phyloP scores from a whole-genome alignment of 2,329 filamentous ascomycete genomes.

The Shiraia sp. region DNA sequence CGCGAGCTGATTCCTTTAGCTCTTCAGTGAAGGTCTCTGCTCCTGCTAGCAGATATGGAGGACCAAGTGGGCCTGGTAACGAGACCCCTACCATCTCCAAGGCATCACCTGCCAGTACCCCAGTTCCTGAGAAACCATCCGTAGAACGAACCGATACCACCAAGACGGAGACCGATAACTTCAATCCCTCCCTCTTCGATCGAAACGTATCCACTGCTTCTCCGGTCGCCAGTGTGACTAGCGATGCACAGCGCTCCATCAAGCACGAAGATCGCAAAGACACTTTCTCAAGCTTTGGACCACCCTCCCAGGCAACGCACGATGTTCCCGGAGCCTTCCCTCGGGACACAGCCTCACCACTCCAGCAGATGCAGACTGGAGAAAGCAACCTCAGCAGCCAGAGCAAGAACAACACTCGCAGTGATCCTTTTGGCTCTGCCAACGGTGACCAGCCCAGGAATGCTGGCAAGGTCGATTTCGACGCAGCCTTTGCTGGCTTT shows the following conservation, averaged over 20 bases:
- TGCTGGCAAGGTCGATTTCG: constrained; percentile 75
- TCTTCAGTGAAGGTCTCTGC: constrained; percentile 80
- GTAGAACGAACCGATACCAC: constrained; percentile 41
- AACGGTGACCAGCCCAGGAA: constrained; percentile 36
- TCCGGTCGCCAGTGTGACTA: constrained; percentile 46
- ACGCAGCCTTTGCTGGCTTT: constrained; percentile 82
- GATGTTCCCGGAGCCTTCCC: constrained; percentile 56
- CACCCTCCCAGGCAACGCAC: constrained; percentile 28
- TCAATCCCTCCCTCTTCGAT: constrained; percentile 42
- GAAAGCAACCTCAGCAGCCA: constrained; percentile 53
- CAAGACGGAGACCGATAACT: constrained; percentile 41
- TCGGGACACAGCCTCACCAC: constrained; percentile 44
- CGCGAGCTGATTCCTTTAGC: constrained; percentile 67
- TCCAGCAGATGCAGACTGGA: constrained; percentile 54
- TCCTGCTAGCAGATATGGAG: constrained; percentile 67
- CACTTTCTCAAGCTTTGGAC: constrained; percentile 44
- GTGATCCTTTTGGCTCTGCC: constrained; percentile 47
- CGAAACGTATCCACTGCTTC: constrained; percentile 42
- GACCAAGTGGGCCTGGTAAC: constrained; percentile 52
- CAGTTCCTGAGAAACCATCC: constrained; percentile 54
- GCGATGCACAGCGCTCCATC: constrained; percentile 42
- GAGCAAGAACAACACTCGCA: constrained; percentile 46
- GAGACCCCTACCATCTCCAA: constrained; percentile 51
- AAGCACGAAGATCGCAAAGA: constrained; percentile 46
- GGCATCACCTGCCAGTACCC: constrained; percentile 52